Conservation (phyloP, 441 rosid species). For the Bocquillonia castaneifolia region DNA sequence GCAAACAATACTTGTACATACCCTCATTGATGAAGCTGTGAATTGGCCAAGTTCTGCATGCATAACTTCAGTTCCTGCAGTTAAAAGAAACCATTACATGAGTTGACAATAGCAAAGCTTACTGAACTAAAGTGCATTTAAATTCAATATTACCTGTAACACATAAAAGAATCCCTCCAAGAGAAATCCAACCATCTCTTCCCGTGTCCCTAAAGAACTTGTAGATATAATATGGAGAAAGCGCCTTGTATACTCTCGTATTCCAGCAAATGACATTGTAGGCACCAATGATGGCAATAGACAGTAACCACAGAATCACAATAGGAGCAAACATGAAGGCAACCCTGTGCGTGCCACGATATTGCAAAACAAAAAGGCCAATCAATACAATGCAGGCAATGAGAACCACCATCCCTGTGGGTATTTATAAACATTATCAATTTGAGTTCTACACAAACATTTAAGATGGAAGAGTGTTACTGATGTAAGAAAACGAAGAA, state of each 20-base stretch:
- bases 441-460: constrained; percentile 6
- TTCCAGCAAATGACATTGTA: constrained; percentile 80
- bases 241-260: constrained; percentile 58
- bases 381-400: constrained; percentile 61
- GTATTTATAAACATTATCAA: constrained; percentile 25
- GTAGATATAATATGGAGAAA: constrained; percentile 74
- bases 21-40: constrained; percentile 71
- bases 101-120: constrained; percentile 20
- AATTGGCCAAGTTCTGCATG: constrained; percentile 76
- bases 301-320: constrained; percentile 67
- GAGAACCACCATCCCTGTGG: constrained; percentile 63
- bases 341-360: constrained; percentile 67
- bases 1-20: constrained; percentile 27
- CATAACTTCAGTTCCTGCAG: constrained; percentile 79
- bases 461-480: not conserved
- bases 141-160: constrained; percentile 52
- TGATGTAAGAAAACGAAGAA: constrained; percentile 8
- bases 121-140: constrained; percentile 13
- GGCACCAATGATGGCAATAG: constrained; percentile 56
- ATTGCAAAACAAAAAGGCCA: constrained; percentile 87
- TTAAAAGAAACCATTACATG: constrained; percentile 26
- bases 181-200: constrained; percentile 76
- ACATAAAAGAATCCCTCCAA: constrained; percentile 75
- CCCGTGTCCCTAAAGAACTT: constrained; percentile 66
- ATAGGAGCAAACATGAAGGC: constrained; percentile 75